phyloP scores from a whole-genome alignment of 2,329 filamentous ascomycete species.

The Colletotrichum salicis region DNA sequence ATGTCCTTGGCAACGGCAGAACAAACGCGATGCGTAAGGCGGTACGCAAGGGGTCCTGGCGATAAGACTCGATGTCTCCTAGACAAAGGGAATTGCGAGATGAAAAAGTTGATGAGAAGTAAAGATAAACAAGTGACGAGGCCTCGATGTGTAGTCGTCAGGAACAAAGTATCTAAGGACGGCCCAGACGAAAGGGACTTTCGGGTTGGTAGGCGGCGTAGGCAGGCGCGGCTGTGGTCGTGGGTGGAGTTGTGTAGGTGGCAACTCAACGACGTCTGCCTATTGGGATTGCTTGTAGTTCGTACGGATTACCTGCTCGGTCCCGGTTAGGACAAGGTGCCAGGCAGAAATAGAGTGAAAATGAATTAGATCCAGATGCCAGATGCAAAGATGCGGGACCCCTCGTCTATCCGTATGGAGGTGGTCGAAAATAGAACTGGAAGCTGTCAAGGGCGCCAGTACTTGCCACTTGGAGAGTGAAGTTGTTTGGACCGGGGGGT shows the following conservation, averaged over 20 bases:
- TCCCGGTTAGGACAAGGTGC: not conserved
- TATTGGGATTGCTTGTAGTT: not conserved
- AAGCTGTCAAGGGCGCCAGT: not conserved
- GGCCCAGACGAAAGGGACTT: not conserved
- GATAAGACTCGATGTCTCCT: not conserved
- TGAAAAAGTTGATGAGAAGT: not conserved
- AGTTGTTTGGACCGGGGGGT: not conserved
- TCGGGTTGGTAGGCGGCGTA: not conserved
- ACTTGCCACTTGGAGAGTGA: not conserved
- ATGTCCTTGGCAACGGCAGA: not conserved
- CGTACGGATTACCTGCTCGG: not conserved
- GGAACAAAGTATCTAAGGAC: too few species aligned
- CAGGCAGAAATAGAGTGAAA: slow-evolving; percentile 6
- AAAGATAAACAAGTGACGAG: not conserved
- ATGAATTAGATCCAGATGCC: not conserved
- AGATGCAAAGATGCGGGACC: not conserved
- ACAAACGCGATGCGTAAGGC: not conserved
- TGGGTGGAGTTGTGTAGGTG: not conserved
- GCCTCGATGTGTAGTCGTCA: not conserved
- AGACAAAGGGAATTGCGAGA: not conserved
- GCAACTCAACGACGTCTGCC: not conserved
- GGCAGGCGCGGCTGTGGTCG: not conserved
- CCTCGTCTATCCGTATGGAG: not conserved
- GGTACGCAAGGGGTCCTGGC: not conserved
- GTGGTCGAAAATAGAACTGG: not conserved